Percentiles rank a stretch among this genome's conserved stretches.
phyloP scores from a whole-genome alignment of 1,284 basidiomycete genomes.

The Ganoderma sinense region DNA sequence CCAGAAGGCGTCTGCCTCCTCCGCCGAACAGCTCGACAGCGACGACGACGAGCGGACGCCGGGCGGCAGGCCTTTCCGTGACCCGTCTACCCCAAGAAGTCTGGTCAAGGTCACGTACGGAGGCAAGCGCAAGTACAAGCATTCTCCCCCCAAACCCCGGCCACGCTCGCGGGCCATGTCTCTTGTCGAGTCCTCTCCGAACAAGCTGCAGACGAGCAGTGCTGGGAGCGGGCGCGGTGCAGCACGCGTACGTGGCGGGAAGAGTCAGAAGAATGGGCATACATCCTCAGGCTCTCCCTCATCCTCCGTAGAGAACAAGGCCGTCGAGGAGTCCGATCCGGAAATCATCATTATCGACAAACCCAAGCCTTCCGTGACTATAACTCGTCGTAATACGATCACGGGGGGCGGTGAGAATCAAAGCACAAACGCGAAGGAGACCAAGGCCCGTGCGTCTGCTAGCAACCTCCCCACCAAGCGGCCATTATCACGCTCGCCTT shows the following conservation, averaged over 20 bases:
- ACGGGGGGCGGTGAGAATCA: neutral
- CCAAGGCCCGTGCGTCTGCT: neutral
- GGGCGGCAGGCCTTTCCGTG: conserved; percentile 25
- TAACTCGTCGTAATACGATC: neutral
- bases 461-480: conserved; percentile 20
- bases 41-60: conserved; percentile 18
- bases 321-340: conserved; percentile 5
- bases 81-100: conserved; percentile 29
- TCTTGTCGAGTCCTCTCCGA: conserved; percentile 17
- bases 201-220: conserved; percentile 5
- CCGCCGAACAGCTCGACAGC: conserved; percentile 38
- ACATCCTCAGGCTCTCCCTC: conserved; percentile 6
- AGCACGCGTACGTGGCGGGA: conserved; percentile 9
- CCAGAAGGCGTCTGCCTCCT: conserved; percentile 34
- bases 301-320: conserved; percentile 13
- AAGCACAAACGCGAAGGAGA: neutral
- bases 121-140: conserved; percentile 28
- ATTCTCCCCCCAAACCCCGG: conserved; percentile 12
- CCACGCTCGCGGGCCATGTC: conserved; percentile 9
- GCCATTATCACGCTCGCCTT: conserved; percentile 22
- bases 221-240: conserved; percentile 5
- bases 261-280: conserved; percentile 3
- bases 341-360: conserved; percentile 10
- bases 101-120: conserved; percentile 31
- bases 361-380: neutral